A percentile compares a stretch with the other conserved stretches of the same genome.
Evolutionary conservation across 305 asterid species (phyloP).

Genomic region (Striga hermonthica): DNA sequence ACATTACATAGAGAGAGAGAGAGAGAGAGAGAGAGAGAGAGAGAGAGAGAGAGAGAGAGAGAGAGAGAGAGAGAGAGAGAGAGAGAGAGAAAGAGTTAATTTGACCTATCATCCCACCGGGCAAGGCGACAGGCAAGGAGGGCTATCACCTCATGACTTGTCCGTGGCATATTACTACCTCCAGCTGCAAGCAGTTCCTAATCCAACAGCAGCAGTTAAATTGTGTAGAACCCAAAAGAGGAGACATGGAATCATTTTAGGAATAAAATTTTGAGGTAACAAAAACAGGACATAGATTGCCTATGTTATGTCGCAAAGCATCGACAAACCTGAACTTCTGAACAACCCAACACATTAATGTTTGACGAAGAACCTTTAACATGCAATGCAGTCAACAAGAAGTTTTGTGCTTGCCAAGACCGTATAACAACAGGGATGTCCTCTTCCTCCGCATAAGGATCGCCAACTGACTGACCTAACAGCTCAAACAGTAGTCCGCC

Average conservation of each 20-base stretch:
- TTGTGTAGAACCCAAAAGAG: slow-evolving; percentile 14
- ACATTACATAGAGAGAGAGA: slow-evolving; percentile 10
- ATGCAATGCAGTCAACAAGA: slow-evolving; percentile 53
- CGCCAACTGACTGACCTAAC: slow-evolving; percentile 64
- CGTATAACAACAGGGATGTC: slow-evolving; percentile 58
- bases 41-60: slow-evolving; percentile 1
- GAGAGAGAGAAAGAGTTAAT: not conserved
- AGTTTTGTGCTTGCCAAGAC: slow-evolving; percentile 65
- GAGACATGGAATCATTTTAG: not conserved
- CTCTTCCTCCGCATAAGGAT: slow-evolving; percentile 51
- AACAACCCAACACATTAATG: slow-evolving; percentile 48
- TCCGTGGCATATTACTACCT: slow-evolving; percentile 46
- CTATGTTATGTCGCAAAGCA: slow-evolving; percentile 18
- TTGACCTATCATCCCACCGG: slow-evolving; percentile 59
- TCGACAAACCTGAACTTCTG: slow-evolving; percentile 63
- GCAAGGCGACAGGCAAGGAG: slow-evolving; percentile 57
- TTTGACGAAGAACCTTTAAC: slow-evolving; percentile 53
- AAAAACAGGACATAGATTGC: slow-evolving; percentile 10
- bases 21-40: not conserved
- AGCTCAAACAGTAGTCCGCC: slow-evolving; percentile 70
- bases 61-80: not conserved
- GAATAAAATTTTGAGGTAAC: not conserved
- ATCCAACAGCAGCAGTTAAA: slow-evolving; percentile 17
- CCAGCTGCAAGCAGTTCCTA: slow-evolving; percentile 61
- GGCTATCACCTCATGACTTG: slow-evolving; percentile 60